Conservation (phyloP, 257 asterid genomes). For the Datura wrightii region DNA sequence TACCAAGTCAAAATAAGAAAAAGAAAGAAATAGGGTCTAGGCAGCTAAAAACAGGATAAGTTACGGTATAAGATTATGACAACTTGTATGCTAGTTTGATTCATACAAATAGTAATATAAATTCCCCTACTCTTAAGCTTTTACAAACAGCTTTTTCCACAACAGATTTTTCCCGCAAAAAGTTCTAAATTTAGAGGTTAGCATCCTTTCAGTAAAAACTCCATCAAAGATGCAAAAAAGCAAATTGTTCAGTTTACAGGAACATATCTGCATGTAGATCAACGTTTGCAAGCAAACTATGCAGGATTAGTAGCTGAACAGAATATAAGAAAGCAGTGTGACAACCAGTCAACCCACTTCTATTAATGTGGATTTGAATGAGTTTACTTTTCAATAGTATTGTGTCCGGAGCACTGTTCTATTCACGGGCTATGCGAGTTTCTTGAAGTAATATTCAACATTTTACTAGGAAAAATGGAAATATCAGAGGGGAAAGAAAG, state of each 20-base stretch:
- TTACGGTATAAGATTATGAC: background rate
- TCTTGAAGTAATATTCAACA: constrained; percentile 6
- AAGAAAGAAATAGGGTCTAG: background rate
- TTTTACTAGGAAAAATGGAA: background rate
- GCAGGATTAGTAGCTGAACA: background rate
- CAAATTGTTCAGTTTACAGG: background rate
- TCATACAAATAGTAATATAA: background rate
- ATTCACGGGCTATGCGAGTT: background rate
- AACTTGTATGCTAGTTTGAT: background rate
- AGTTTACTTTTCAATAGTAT: background rate
- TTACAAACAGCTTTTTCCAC: background rate
- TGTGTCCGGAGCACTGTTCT: background rate
- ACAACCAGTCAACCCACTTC: background rate
- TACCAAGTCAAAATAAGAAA: constrained; percentile 19
- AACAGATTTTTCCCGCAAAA: background rate
- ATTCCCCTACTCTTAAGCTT: background rate
- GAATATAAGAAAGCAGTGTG: background rate
- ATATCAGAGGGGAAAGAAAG: background rate
- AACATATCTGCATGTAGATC: background rate
- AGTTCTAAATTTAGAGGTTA: background rate
- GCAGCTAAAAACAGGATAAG: background rate
- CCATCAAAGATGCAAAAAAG: background rate
- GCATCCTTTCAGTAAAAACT: background rate
- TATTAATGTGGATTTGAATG: background rate
- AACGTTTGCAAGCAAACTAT: background rate